Percentiles rank a stretch among this genome's conserved stretches.
phyloP scores from a whole-genome alignment of 2,329 filamentous ascomycete species.

The Cucurbitaria berberidis region DNA sequence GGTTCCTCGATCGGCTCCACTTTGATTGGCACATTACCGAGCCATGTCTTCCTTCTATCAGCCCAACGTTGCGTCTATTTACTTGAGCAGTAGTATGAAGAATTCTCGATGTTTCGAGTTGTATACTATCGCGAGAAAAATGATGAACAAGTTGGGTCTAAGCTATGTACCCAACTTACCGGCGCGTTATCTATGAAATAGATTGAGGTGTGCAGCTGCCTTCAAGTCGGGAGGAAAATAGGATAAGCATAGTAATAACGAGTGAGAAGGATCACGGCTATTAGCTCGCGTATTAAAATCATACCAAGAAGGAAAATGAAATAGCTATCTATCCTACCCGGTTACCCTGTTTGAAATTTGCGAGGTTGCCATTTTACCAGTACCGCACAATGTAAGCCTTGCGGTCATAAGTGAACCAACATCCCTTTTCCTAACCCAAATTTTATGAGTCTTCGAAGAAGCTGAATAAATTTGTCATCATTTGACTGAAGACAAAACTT shows the following conservation, averaged over 20 bases:
- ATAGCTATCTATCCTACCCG: background rate
- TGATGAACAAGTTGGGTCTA: too few species aligned
- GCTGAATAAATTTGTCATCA: background rate
- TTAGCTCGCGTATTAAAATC: background rate
- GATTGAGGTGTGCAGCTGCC: too few species aligned
- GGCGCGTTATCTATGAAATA: too few species aligned
- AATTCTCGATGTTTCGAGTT: too few species aligned
- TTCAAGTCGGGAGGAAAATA: too few species aligned
- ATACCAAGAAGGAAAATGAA: background rate
- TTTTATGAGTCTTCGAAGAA: background rate
- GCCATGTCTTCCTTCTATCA: background rate
- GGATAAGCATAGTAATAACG: background rate
- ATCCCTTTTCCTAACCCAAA: background rate
- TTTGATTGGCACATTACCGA: slow-evolving; percentile 19
- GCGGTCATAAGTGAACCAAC: background rate
- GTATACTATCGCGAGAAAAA: too few species aligned
- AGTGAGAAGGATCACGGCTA: background rate
- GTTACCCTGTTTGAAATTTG: background rate
- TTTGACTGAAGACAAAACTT: background rate
- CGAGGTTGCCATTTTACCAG: background rate
- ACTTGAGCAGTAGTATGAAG: background rate
- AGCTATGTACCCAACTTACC: too few species aligned
- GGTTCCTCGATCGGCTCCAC: slow-evolving; percentile 4
- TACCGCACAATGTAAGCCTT: background rate
- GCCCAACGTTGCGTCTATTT: background rate